Conservation (phyloP, 1,284 basidiomycete species). For the Porogramme epimiltina region DNA sequence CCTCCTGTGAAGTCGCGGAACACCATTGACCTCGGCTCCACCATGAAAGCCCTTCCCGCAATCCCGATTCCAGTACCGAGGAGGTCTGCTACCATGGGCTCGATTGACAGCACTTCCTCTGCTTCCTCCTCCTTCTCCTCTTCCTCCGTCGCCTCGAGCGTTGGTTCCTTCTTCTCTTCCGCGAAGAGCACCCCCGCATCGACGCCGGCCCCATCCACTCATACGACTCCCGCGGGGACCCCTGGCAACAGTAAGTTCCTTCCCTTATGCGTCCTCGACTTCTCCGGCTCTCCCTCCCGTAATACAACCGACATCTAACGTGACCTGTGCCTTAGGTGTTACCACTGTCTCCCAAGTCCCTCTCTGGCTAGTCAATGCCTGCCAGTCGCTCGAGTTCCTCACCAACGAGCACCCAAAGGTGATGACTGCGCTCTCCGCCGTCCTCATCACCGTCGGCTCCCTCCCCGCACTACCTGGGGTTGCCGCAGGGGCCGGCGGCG, state of each 20-base stretch:
- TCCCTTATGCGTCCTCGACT: not conserved
- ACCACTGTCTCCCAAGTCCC: slow-evolving; percentile 48
- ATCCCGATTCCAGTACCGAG: slow-evolving; percentile 22
- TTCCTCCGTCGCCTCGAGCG: slow-evolving; percentile 11
- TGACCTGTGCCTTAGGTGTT: not conserved
- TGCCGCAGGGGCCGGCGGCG: slow-evolving; percentile 65
- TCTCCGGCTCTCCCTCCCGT: slow-evolving; percentile 1
- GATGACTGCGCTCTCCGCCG: slow-evolving; percentile 72
- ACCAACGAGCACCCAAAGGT: slow-evolving; percentile 72
- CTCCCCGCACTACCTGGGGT: slow-evolving; percentile 71
- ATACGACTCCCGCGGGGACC: slow-evolving; percentile 25
- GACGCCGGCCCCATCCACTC: slow-evolving; percentile 20
- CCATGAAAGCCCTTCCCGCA: slow-evolving; percentile 28
- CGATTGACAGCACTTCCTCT: slow-evolving; percentile 30
- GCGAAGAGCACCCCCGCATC: slow-evolving; percentile 17
- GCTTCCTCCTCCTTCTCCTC: slow-evolving; percentile 18
- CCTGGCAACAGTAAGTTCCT: slow-evolving; percentile 32
- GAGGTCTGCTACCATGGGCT: slow-evolving; percentile 29
- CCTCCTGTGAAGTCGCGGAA: slow-evolving; percentile 26
- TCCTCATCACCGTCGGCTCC: slow-evolving; percentile 74
- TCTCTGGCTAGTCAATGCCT: slow-evolving; percentile 73
- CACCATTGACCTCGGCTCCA: slow-evolving; percentile 27
- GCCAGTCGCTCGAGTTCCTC: slow-evolving; percentile 70
- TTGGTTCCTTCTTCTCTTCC: slow-evolving; percentile 19
- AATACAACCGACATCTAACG: no score